A percentile compares a stretch with the other conserved stretches of the same genome.
phyloP scores from a whole-genome alignment of 768 basidiomycete species.

The Rickenella mellea region DNA sequence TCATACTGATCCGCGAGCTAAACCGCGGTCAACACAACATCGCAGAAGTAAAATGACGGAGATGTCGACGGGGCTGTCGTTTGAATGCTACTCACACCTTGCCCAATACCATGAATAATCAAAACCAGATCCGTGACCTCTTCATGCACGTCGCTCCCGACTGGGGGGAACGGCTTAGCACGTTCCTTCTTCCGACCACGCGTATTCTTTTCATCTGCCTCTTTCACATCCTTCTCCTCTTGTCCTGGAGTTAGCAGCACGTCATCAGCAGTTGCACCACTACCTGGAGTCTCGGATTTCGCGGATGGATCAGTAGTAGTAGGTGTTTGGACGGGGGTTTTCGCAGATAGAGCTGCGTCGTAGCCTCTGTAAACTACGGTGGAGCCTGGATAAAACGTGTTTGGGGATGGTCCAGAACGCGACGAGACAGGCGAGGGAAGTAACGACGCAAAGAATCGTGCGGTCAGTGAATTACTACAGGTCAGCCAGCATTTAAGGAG shows the following conservation, averaged over 20 bases:
- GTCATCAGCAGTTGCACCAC: slow-evolving; percentile 8
- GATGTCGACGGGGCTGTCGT: too few species aligned
- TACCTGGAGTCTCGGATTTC: too few species aligned
- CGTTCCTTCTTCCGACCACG: neutral
- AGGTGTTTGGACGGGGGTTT: too few species aligned
- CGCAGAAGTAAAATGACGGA: too few species aligned
- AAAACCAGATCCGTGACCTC: slow-evolving; percentile 32
- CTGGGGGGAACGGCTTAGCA: neutral
- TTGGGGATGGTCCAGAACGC: neutral
- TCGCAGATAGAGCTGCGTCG: slow-evolving; percentile 15
- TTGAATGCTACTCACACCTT: slow-evolving; percentile 13
- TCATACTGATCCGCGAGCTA: slow-evolving; percentile 28
- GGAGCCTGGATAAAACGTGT: slow-evolving; percentile 5
- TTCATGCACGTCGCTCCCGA: slow-evolving; percentile 7
- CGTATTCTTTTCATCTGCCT: neutral
- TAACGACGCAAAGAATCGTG: neutral
- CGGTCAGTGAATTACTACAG: neutral
- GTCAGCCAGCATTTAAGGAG: neutral
- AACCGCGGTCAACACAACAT: too few species aligned
- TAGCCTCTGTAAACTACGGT: slow-evolving; percentile 23
- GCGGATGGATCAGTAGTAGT: too few species aligned
- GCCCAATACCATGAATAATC: slow-evolving; percentile 33
- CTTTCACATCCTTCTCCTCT: slow-evolving; percentile 8
- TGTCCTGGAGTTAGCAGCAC: slow-evolving; percentile 2
- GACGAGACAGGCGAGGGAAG: neutral